These are phyloP conservation scores for Capsicum rhomboideum DNA, from an alignment of 257 asterid genomes.

Conservation along the genomic window DNA sequence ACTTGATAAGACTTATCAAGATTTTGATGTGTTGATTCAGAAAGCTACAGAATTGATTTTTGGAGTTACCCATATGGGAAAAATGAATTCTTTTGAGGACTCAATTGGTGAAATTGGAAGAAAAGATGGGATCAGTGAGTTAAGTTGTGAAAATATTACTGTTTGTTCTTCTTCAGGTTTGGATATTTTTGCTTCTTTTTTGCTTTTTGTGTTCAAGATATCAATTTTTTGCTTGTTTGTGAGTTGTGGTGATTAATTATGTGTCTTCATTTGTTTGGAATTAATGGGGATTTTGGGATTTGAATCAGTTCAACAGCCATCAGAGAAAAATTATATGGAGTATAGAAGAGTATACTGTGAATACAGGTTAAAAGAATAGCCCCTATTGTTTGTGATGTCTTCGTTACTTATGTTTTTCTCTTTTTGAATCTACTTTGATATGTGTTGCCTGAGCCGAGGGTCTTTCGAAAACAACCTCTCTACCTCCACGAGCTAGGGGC, in stretches of 20 bases:
- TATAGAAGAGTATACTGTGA: too few relatives aligned
- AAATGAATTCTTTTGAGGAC: slow-evolving; percentile 6
- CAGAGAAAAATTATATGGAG: too few relatives aligned
- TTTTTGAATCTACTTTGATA: too few relatives aligned
- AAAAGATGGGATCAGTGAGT: slow-evolving; percentile 18
- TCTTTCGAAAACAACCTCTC: too few relatives aligned
- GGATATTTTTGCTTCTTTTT: not conserved
- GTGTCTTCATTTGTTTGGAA: too few relatives aligned
- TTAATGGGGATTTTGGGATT: too few relatives aligned
- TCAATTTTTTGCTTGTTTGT: not conserved
- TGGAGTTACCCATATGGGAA: slow-evolving; percentile 23
- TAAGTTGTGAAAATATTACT: slow-evolving; percentile 11
- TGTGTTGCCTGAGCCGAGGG: too few relatives aligned
- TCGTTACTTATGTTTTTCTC: too few relatives aligned
- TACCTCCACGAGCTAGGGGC: too few relatives aligned
- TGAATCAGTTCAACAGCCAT: too few relatives aligned
- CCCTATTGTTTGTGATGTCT: too few relatives aligned
- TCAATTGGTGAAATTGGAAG: slow-evolving; percentile 26
- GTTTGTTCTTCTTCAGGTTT: slow-evolving; percentile 41
- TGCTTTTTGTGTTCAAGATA: not conserved
- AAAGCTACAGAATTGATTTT: slow-evolving; percentile 53
- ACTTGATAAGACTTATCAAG: slow-evolving; percentile 42
- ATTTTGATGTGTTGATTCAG: slow-evolving; percentile 49
- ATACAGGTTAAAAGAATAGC: too few relatives aligned
- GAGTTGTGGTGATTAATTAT: not conserved